phyloP scores from a whole-genome alignment of 1,139 yeast genomes.

The Magnusiomyces suaveolens region DNA sequence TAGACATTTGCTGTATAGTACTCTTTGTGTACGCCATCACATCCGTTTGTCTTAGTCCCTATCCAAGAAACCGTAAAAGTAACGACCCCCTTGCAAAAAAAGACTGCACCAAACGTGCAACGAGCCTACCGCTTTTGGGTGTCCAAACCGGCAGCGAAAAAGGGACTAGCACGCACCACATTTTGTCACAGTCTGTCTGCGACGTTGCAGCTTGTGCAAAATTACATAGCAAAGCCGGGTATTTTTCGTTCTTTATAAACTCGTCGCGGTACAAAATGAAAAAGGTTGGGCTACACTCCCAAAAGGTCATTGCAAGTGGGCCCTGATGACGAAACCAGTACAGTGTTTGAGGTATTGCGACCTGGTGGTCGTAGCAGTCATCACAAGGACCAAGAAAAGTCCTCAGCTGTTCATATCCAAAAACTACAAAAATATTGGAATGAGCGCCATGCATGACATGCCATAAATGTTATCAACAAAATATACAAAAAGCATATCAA shows the following conservation, averaged over 20 bases:
- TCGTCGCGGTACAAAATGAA: neutral
- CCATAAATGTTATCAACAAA: too few relatives aligned
- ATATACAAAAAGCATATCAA: too few relatives aligned
- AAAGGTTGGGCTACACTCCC: neutral
- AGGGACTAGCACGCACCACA: neutral
- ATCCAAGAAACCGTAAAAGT: neutral
- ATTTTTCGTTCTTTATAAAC: neutral
- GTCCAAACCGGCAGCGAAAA: too few relatives aligned
- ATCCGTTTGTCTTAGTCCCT: constrained; percentile 6
- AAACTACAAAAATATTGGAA: too few relatives aligned
- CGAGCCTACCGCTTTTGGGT: too few relatives aligned
- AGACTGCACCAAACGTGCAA: neutral
- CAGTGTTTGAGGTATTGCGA: neutral
- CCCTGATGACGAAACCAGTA: neutral
- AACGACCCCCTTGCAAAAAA: neutral
- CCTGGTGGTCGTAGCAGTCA: neutral
- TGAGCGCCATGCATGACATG: too few relatives aligned
- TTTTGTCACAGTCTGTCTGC: neutral
- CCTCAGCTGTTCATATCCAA: too few relatives aligned
- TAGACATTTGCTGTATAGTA: constrained; percentile 30
- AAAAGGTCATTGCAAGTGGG: neutral
- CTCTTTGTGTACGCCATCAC: constrained; percentile 32
- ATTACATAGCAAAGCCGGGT: neutral
- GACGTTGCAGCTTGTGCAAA: neutral
- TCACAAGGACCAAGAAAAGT: neutral